phyloP scores from a whole-genome alignment of 225 moss, liverwort and hornwort genomes.

The Rhytidiadelphus loreus region DNA sequence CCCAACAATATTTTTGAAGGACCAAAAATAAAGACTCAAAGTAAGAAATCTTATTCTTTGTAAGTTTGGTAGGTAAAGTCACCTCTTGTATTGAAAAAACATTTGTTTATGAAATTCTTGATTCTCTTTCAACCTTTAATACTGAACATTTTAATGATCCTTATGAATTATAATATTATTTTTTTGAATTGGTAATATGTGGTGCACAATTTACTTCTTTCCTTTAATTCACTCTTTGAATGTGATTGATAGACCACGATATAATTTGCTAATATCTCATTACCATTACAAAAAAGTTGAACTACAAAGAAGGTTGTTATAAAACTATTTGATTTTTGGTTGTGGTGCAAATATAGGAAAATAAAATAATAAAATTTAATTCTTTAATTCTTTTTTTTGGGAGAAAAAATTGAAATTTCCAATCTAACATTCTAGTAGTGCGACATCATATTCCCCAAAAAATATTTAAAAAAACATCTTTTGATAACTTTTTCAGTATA shows the following conservation, averaged over 20 bases:
- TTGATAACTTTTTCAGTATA: too few species aligned
- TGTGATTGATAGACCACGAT: accelerated
- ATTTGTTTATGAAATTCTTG: not conserved
- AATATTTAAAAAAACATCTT: too few species aligned
- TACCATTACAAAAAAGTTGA: too few species aligned
- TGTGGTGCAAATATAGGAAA: too few species aligned
- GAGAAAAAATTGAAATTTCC: too few species aligned
- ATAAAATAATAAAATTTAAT: too few species aligned
- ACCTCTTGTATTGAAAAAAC: not conserved
- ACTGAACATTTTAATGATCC: not conserved
- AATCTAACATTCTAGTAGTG: too few species aligned
- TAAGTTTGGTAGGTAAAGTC: not conserved
- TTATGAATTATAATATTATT: not conserved
- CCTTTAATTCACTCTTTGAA: not conserved
- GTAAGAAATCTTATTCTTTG: not conserved
- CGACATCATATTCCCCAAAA: too few species aligned
- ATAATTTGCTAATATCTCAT: not conserved
- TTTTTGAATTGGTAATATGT: not conserved
- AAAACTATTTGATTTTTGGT: too few species aligned
- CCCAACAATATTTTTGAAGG: not conserved
- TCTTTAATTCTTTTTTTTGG: too few species aligned
- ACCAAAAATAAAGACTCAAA: not conserved
- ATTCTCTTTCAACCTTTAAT: not conserved
- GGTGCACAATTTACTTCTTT: not conserved
- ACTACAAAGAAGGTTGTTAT: too few species aligned